phyloP scores from a whole-genome alignment of 2,329 filamentous ascomycete species.

The Colletotrichum cereale region DNA sequence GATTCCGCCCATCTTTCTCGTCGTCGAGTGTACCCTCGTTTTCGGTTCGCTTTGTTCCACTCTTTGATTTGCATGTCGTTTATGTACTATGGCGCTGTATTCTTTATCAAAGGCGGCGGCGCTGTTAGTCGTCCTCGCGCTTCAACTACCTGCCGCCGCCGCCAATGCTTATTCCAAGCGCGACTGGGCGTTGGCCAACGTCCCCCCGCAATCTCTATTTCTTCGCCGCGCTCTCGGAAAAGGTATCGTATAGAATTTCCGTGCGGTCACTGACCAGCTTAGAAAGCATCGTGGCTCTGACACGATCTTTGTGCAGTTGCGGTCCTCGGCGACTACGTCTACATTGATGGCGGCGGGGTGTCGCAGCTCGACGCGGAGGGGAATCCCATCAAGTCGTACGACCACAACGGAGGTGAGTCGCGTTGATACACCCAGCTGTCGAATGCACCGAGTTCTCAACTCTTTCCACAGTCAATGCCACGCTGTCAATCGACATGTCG shows the following conservation, averaged over 20 bases:
- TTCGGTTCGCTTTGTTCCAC: no score
- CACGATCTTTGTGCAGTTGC: neutral
- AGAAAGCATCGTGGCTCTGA: no score
- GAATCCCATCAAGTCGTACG: neutral
- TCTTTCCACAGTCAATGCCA: constrained; percentile 32
- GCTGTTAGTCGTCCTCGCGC: neutral
- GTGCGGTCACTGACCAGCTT: no score
- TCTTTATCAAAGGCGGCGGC: no score
- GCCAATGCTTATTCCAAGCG: constrained; percentile 1
- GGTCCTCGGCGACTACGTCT: constrained; percentile 52
- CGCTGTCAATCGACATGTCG: constrained; percentile 35
- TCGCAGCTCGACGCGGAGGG: constrained; percentile 39
- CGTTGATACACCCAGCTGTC: neutral
- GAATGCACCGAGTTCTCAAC: neutral
- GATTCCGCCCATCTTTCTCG: no score
- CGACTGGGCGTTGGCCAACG: constrained; percentile 1
- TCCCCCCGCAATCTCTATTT: neutral
- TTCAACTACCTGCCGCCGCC: neutral
- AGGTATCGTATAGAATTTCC: neutral
- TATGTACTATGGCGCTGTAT: no score
- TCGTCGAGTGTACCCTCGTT: no score
- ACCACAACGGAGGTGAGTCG: constrained; percentile 26
- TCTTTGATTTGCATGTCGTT: no score
- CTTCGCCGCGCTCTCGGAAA: constrained; percentile 6
- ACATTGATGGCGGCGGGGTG: constrained; percentile 54